These are phyloP conservation scores for Neocatenulostroma microsporum DNA, from an alignment of 2,329 filamentous ascomycete species.

Conservation along the genomic window DNA sequence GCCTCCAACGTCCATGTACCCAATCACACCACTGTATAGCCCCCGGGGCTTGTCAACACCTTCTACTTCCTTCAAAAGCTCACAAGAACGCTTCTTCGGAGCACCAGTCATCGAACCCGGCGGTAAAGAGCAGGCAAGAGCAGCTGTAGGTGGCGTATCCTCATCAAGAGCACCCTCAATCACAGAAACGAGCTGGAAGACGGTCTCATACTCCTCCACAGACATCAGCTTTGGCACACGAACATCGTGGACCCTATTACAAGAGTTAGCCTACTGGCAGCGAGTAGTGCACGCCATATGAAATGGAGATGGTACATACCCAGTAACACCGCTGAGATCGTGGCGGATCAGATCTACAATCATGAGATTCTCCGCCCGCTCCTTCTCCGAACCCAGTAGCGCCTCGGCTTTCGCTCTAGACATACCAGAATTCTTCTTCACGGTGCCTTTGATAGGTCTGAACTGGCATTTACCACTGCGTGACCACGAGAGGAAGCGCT, in stretches of 20 bases:
- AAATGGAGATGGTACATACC: constrained; percentile 46
- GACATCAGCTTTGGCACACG: constrained; percentile 69
- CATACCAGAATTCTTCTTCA: constrained; percentile 63
- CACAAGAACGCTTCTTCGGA: constrained; percentile 85
- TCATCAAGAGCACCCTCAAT: constrained; percentile 60
- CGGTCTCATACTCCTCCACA: constrained; percentile 83
- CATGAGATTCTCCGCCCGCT: constrained; percentile 95
- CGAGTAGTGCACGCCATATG: no score
- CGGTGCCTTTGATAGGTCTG: constrained; percentile 93
- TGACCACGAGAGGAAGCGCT: constrained; percentile 73
- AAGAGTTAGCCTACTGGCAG: background rate
- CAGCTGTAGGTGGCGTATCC: constrained; percentile 57
- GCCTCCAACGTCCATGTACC: constrained; percentile 80
- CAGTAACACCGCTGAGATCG: constrained; percentile 79
- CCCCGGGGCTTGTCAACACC: constrained; percentile 51
- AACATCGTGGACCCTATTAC: constrained; percentile 45
- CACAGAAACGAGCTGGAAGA: constrained; percentile 86
- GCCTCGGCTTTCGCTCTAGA: constrained; percentile 64
- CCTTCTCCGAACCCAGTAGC: constrained; percentile 73
- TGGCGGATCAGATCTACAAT: constrained; percentile 95
- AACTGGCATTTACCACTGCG: constrained; percentile 60
- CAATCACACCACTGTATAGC: constrained; percentile 80
- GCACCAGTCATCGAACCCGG: constrained; percentile 96
- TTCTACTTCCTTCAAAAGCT: constrained; percentile 68
- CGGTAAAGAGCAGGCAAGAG: constrained; percentile 69